These are phyloP conservation scores for Crithidia sp. DNA, from an alignment of 208 protist genomes.

Conservation along the genomic window DNA sequence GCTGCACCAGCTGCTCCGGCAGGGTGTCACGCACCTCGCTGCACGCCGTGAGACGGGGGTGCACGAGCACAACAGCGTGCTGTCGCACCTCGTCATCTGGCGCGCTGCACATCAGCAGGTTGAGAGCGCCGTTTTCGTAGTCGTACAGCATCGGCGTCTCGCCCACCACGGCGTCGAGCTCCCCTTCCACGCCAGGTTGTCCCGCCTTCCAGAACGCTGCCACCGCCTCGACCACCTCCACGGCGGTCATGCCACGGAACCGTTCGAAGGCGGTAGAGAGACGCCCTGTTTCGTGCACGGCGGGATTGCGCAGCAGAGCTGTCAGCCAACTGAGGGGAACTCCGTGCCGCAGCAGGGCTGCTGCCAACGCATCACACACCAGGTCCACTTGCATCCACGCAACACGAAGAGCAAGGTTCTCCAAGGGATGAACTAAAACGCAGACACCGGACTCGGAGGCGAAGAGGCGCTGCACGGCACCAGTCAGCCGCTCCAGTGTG, in stretches of 20 bases:
- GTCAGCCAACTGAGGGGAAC: constrained; percentile 43
- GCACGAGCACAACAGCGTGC: constrained; percentile 29
- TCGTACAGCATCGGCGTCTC: constrained; percentile 22
- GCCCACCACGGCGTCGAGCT: constrained; percentile 11
- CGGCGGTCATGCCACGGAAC: constrained; percentile 35
- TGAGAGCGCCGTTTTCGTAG: constrained; percentile 13
- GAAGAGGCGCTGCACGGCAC: background rate
- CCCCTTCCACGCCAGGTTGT: constrained; percentile 24
- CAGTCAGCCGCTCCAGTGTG: background rate
- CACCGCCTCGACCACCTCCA: constrained; percentile 34
- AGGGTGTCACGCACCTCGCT: constrained; percentile 31
- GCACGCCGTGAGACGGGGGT: constrained; percentile 45
- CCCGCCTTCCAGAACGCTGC: constrained; percentile 29
- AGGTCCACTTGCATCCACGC: constrained; percentile 64
- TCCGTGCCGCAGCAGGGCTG: constrained; percentile 43
- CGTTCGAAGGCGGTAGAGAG: constrained; percentile 56
- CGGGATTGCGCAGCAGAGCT: constrained; percentile 49
- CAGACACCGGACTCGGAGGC: constrained; percentile 53
- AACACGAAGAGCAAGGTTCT: constrained; percentile 69
- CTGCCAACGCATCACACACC: constrained; percentile 70
- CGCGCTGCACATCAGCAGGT: background rate
- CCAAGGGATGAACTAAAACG: constrained; percentile 61
- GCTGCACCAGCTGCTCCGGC: constrained; percentile 16
- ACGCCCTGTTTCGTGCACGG: constrained; percentile 27
- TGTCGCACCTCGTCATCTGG: background rate